phyloP scores from a whole-genome alignment of 208 protist species.

The Wallacemonas collosoma region DNA sequence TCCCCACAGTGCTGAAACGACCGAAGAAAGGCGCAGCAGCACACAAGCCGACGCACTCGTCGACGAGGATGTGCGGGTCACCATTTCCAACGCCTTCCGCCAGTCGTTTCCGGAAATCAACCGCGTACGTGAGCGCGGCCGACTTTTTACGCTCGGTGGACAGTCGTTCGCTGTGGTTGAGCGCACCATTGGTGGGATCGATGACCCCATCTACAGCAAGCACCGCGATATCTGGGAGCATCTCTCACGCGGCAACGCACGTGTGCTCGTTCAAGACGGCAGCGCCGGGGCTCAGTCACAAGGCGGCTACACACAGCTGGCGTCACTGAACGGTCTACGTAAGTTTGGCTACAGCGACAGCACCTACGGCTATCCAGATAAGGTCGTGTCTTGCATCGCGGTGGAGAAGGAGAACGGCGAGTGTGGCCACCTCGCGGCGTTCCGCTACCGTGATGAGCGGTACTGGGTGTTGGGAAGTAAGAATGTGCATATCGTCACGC shows the following conservation, averaged over 20 bases:
- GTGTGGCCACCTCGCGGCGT: conserved; percentile 55
- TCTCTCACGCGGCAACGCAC: conserved; percentile 56
- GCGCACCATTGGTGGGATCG: conserved; percentile 53
- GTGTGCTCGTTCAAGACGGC: conserved; percentile 29
- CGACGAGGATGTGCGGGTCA: conserved; percentile 17
- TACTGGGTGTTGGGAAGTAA: conserved; percentile 67
- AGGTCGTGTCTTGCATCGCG: conserved; percentile 34
- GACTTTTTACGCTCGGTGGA: conserved; percentile 27
- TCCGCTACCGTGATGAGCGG: conserved; percentile 24
- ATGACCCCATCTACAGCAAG: conserved; percentile 55
- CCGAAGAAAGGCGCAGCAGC: not conserved
- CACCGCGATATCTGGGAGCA: conserved; percentile 58
- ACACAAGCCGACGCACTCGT: not conserved
- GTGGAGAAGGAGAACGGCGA: conserved; percentile 64
- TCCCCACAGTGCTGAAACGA: no score
- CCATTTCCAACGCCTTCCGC: conserved; percentile 28
- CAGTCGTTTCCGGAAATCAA: conserved; percentile 19
- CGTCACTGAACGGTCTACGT: conserved; percentile 52
- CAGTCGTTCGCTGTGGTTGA: conserved; percentile 48
- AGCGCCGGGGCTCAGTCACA: not conserved
- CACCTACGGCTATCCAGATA: conserved; percentile 30
- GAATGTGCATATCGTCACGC: conserved; percentile 51
- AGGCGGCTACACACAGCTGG: conserved; percentile 26
- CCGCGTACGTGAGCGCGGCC: conserved; percentile 26
- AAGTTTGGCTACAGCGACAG: conserved; percentile 59